phyloP scores from a whole-genome alignment of 495 filamentous ascomycete genomes.

The Cladorrhinum samala region DNA sequence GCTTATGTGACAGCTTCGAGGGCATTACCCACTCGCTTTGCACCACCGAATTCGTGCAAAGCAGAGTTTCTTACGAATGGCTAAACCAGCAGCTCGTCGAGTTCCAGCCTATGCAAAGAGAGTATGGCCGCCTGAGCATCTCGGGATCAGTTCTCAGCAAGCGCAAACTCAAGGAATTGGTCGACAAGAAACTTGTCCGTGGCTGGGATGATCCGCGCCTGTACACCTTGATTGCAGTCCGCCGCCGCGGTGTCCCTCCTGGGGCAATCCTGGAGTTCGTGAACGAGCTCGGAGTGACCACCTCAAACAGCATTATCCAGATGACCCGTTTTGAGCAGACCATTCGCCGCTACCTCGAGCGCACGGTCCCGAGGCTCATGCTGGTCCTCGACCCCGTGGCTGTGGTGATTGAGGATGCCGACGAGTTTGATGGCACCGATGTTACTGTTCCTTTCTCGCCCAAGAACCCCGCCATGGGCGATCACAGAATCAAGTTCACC shows the following conservation, averaged over 20 bases:
- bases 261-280: slow-evolving; percentile 83
- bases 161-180: slow-evolving; percentile 70
- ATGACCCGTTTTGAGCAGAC: slow-evolving; percentile 68
- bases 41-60: slow-evolving; percentile 76
- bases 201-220: slow-evolving; percentile 88
- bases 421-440: slow-evolving; percentile 51
- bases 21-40: slow-evolving; percentile 83
- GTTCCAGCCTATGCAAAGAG: slow-evolving; percentile 79
- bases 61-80: slow-evolving; percentile 82
- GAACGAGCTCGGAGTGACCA: slow-evolving; percentile 83
- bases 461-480: slow-evolving; percentile 60
- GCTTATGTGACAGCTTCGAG: slow-evolving; percentile 84
- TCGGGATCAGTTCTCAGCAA: slow-evolving; percentile 79
- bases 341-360: slow-evolving; percentile 75
- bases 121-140: slow-evolving; percentile 72
- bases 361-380: slow-evolving; percentile 79
- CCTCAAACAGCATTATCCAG: slow-evolving; percentile 64
- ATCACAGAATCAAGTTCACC: slow-evolving; percentile 67
- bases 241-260: slow-evolving; percentile 76
- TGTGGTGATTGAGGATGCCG: slow-evolving; percentile 71
- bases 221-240: slow-evolving; percentile 80
- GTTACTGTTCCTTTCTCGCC: slow-evolving; percentile 66
- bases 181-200: slow-evolving; percentile 64
- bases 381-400: slow-evolving; percentile 76
- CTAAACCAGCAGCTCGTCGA: slow-evolving; percentile 60